Evolutionary conservation across 805 yeast species (phyloP), one percentile per base, ranked within the genome.

Genomic region (Brettanomyces sp.): DNA sequence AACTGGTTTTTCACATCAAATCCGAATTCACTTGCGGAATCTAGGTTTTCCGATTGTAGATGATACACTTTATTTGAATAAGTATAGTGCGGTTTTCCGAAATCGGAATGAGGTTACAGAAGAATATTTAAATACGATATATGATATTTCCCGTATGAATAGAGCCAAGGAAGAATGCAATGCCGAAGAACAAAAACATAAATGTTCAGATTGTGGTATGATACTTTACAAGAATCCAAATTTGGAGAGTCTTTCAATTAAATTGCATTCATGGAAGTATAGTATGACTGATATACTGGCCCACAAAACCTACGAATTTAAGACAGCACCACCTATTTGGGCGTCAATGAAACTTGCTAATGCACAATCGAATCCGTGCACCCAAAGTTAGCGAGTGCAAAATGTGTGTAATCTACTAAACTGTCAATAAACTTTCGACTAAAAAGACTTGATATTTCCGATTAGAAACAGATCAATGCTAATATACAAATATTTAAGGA

Each of bases 1-100:
- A 3, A 68, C 76, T 1, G 82, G 82, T 0, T 66, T 70, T 43
- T 72, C 70, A 60, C 82, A 77, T 59, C 82, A 77, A 53, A 73
- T 77, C 21, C 59, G 82, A 12, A 73, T 76, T 6, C 82, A 77
- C 55, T 55, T 76, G 13, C 57, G 78, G 14, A 72, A 74, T 49
- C 45, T 74, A 44, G 72, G 72, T 0, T 53, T 48, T 43, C 68
- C 69, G 2, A 62, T 65, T 4, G 49, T 51, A 2, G 58, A 62
- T 39, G 69, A 65, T 43, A 59, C 63, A 11, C 38, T 64, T 21
- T 65, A 64, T 44, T 42, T 46, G 3, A 50, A 53, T 3, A 46
- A 49, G 36, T 46, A 47, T 36, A 41, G 45, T 13, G 47, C 48
- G 33, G 43, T 47, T 5, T 41, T 47, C 24, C 32, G 36, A 37